A percentile compares a stretch with the other conserved stretches of the same genome.
Conservation (phyloP, 2,329 filamentous ascomycete species). For the Diaporthe sp. region DNA sequence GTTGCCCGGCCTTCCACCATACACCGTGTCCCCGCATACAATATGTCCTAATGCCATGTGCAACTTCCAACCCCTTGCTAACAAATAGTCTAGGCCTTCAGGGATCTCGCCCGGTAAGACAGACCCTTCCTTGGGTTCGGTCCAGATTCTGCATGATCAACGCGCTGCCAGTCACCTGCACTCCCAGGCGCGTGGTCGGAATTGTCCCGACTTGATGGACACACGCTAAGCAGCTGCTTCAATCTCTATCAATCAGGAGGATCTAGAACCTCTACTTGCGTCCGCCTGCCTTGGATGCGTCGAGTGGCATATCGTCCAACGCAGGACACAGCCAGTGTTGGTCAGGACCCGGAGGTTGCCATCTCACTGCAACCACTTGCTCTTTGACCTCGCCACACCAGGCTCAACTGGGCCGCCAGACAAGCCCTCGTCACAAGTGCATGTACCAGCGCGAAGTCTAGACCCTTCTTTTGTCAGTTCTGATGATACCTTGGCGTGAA, state of each 20-base stretch:
- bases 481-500: constrained; percentile 8
- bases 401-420: background rate
- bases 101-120: constrained; percentile 51
- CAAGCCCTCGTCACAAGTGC: constrained; percentile 9
- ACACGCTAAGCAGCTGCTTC: constrained; percentile 24
- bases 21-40: background rate
- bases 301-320: background rate
- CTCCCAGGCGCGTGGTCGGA: background rate
- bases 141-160: constrained; percentile 17
- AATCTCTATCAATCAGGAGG: background rate
- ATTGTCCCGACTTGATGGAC: constrained; percentile 23
- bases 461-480: background rate
- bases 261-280: background rate
- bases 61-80: constrained; percentile 36
- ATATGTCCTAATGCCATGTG: background rate
- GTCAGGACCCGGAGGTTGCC: background rate
- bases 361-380: background rate
- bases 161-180: background rate
- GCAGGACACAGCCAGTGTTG: background rate
- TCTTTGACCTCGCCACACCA: background rate
- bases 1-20: background rate
- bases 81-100: constrained; percentile 49
- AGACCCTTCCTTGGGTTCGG: constrained; percentile 19
- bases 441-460: constrained; percentile 8
- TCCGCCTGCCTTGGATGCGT: background rate